Evolutionary conservation across 2,329 filamentous ascomycete species (phyloP).

Genomic region (Nothophoma quercina): DNA sequence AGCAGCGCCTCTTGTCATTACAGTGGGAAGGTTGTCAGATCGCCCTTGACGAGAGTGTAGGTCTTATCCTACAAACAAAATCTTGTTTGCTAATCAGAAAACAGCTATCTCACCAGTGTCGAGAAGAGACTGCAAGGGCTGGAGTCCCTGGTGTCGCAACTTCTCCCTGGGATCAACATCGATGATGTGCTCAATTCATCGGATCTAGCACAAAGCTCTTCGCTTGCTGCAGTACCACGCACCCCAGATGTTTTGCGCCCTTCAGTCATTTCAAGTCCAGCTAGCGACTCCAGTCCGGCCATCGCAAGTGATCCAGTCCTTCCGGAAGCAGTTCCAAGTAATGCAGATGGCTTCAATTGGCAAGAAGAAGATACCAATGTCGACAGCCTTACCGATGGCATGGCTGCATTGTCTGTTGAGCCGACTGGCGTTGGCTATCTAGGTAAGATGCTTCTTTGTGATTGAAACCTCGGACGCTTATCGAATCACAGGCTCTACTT

Average conservation of each 20-base stretch:
- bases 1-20: slow-evolving; percentile 33
- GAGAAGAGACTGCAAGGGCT: slow-evolving; percentile 31
- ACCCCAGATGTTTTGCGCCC: slow-evolving; percentile 18
- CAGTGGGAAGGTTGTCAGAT: slow-evolving; percentile 33
- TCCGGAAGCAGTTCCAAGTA: slow-evolving; percentile 35
- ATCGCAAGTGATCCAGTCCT: slow-evolving; percentile 25
- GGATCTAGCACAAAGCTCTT: slow-evolving; percentile 15
- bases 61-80: not conserved
- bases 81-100: not conserved
- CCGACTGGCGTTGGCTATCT: slow-evolving; percentile 37
- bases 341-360: slow-evolving; percentile 37
- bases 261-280: slow-evolving; percentile 20
- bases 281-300: slow-evolving; percentile 15
- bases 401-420: slow-evolving; percentile 38
- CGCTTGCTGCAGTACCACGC: slow-evolving; percentile 9
- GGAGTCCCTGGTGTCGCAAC: slow-evolving; percentile 28
- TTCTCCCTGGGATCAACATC: slow-evolving; percentile 31
- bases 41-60: slow-evolving; percentile 33
- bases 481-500: slow-evolving; percentile 26
- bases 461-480: slow-evolving; percentile 2
- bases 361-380: slow-evolving; percentile 31
- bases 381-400: slow-evolving; percentile 34
- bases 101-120: slow-evolving; percentile 31
- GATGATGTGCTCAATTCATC: slow-evolving; percentile 30
- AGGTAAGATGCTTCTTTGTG: slow-evolving; percentile 9